phyloP scores from a whole-genome alignment of 192 early-diverging fungal species.

The Podila minutissima region DNA sequence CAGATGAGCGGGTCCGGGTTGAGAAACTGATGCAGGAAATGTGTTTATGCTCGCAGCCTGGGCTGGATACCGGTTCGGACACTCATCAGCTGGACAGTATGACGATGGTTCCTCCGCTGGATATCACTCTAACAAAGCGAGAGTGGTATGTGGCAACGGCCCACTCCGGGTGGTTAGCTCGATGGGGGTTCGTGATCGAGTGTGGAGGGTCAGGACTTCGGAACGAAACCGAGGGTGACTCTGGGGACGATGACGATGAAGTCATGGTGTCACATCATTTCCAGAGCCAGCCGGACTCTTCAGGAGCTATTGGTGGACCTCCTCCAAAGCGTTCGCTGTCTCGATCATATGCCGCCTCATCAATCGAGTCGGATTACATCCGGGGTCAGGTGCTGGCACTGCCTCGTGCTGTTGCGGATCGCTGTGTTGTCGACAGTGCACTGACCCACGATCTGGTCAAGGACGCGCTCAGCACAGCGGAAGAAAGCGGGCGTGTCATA shows the following conservation, averaged over 20 bases:
- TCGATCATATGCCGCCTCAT: neutral
- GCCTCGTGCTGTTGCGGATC: slow-evolving; percentile 66
- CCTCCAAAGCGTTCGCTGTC: too few relatives aligned
- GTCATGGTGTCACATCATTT: slow-evolving; percentile 39
- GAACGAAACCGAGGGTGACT: neutral
- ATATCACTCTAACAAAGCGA: slow-evolving; percentile 46
- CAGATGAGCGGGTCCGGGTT: slow-evolving; percentile 77
- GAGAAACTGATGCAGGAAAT: slow-evolving; percentile 62
- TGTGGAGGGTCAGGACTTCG: neutral
- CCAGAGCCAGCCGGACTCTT: neutral
- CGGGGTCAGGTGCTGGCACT: slow-evolving; percentile 52
- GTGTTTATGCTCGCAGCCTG: slow-evolving; percentile 14
- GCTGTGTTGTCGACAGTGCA: slow-evolving; percentile 64
- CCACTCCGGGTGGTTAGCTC: slow-evolving; percentile 34
- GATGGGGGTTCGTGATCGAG: slow-evolving; percentile 60
- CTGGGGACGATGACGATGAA: neutral
- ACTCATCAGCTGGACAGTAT: slow-evolving; percentile 46
- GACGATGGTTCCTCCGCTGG: slow-evolving; percentile 53
- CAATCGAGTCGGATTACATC: slow-evolving; percentile 15
- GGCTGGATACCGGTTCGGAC: neutral
- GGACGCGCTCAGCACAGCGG: slow-evolving; percentile 28
- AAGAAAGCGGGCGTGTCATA: slow-evolving; percentile 9
- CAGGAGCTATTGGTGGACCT: neutral
- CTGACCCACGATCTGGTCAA: slow-evolving; percentile 58
- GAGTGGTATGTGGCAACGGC: slow-evolving; percentile 43